These are phyloP conservation scores for Incumbomyces lentus DNA, from an alignment of 2,329 filamentous ascomycete genomes.

Conservation along the genomic window DNA sequence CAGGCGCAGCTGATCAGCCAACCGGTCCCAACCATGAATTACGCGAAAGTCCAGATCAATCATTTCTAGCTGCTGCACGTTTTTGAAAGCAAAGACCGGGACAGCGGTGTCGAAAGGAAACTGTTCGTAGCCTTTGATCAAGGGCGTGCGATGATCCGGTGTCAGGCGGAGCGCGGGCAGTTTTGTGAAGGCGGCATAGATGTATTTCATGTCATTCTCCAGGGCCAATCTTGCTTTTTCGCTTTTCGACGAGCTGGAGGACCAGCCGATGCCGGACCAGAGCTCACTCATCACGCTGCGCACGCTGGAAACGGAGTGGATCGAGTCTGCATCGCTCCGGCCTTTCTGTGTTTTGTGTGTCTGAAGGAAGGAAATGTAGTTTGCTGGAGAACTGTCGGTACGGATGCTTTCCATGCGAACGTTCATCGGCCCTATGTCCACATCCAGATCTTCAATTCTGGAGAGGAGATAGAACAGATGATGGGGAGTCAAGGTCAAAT, in stretches of 20 bases:
- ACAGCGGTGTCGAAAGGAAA: slow-evolving; percentile 97
- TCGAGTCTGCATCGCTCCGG: slow-evolving; percentile 75
- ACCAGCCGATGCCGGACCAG: slow-evolving; percentile 80
- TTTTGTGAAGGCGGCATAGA: slow-evolving; percentile 97
- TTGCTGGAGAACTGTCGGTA: slow-evolving; percentile 71
- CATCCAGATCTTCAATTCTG: slow-evolving; percentile 84
- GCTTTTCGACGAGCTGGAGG: slow-evolving; percentile 65
- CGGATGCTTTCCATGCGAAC: slow-evolving; percentile 90
- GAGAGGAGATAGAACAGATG: slow-evolving; percentile 95
- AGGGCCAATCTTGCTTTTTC: slow-evolving; percentile 83
- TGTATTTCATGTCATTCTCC: slow-evolving; percentile 81
- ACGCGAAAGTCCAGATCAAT: slow-evolving; percentile 93
- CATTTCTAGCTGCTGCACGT: slow-evolving; percentile 84
- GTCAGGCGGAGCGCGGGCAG: slow-evolving; percentile 83
- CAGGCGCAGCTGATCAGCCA: slow-evolving; percentile 84
- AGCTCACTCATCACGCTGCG: slow-evolving; percentile 90
- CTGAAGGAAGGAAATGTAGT: slow-evolving; percentile 85
- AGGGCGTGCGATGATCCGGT: slow-evolving; percentile 81
- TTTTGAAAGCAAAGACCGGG: slow-evolving; percentile 94
- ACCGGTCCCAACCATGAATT: slow-evolving; percentile 91
- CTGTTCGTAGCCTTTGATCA: slow-evolving; percentile 91
- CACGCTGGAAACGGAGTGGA: slow-evolving; percentile 92
- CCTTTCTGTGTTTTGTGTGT: slow-evolving; percentile 65
- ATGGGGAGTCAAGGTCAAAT: slow-evolving; percentile 85
- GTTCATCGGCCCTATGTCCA: slow-evolving; percentile 91